Evolutionary conservation across 2,329 filamentous ascomycete species (phyloP), one percentile per base, ranked within the genome.

Genomic region (Setomelanomma holmii): DNA sequence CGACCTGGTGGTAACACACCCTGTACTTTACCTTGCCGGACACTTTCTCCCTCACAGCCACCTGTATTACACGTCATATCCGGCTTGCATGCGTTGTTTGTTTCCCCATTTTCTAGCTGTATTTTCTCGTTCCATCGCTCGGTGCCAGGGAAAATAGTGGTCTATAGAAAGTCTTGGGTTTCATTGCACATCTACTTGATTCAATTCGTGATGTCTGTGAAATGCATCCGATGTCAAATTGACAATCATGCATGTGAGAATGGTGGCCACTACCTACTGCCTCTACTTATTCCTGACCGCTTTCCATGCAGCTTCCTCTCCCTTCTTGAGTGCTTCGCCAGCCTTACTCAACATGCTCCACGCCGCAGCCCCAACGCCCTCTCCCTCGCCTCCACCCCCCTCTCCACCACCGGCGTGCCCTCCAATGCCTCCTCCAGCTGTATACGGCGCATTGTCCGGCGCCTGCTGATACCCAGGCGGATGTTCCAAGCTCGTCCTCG

Each of bases 401-500:
- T 50, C 58, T 39, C 35, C 60, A 33, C 68, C 58, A 30, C 67
- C 66, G 24, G 54, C 55, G 58, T 61, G 35, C 57, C 56, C 52
- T 65, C 69, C 57, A 72, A 61, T 61, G 56, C 72, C 56, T 72
- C 68, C 77, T 55, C 79, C 78, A 24, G 71, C 68, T 16, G 77
- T 77, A 48, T 70, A 71, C 19, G 66, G 65, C 17, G 65, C 60
- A 46, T 74, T 77, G 71, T 58, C 74, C 23, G 62, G 67, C 51
- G 79, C 76, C 56, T 82, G 80, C 47, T 75, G 64, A 62, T 82
- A 82, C 11, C 79, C 78, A 0, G 79, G 76, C 19, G 80, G 80
- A 55, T 80, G 77, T 52, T 76, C 73, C 33, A 76, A 56, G 55
- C 60, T 69, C 35, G 48, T 40, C 17, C 55, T 48, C 19, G 60